Evolutionary conservation across 2,329 filamentous ascomycete genomes (phyloP), one percentile per base, ranked within the genome.

Genomic region (Penicillium concentricum): DNA sequence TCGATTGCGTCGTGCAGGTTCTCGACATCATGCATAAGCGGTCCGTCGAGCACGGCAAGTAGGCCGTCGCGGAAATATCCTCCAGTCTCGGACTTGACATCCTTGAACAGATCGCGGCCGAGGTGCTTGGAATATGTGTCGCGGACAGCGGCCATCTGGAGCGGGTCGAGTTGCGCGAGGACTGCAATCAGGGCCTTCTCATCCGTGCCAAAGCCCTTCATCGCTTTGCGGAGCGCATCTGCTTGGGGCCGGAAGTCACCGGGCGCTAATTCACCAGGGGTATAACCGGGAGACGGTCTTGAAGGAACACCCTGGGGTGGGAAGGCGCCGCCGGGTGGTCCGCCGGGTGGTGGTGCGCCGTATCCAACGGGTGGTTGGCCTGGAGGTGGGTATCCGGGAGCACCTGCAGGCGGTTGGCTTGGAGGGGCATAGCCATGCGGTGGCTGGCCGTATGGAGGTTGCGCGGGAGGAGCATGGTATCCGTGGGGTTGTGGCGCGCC

Each of bases 191-290:
- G 78, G 0, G 83, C 74, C 67, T 86, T 88, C 73, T 97, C 92
- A 67, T 97, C 86, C 0, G 92, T 97, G 34, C 92, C 93, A 60
- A 96, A 90, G 0, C 92, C 92, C 74, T 96, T 96, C 91, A 97
- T 96, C 2, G 93, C 91, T 64, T 83, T 83, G 51, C 91, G 85
- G 22, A 96, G 79, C 4, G 81, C 84, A 56, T 91, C 84, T 0
- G 91, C 89, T 65, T 94, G 87, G 13, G 79, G 77, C 3, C 78
- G 81, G 46, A 85, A 87, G 61, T 96, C 87, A 18, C 82, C 79
- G 30, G 84, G 81, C 42, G 90, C 88, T 44, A 84, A 79, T 67
- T 90, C 88, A 13, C 85, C 84, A 0, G 88, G 82, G 3, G 86
- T 85, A 68, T 96, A 97, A 35, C 92, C 92, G 0, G 83, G 75